Conservation (phyloP, 495 filamentous ascomycete genomes). For the Penicillium maclennaniae region DNA sequence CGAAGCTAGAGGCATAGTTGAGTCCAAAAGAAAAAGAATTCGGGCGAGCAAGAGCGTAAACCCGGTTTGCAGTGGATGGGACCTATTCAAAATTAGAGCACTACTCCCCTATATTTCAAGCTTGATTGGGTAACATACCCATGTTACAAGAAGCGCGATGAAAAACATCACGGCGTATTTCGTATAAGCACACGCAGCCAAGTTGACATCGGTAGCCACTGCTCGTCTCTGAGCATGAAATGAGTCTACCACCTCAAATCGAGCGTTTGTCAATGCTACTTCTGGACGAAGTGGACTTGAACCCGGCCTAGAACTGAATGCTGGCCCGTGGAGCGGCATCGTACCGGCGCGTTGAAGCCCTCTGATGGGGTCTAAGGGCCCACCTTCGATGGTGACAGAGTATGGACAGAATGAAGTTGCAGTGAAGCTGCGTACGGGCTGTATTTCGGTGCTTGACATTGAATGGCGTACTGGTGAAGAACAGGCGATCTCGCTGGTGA, state of each 20-base stretch:
- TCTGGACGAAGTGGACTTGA: constrained; percentile 6
- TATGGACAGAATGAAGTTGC: constrained; percentile 25
- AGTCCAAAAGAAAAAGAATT: constrained; percentile 53
- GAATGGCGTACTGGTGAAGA: constrained; percentile 11
- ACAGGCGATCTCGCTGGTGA: constrained; percentile 39
- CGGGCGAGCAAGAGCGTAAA: constrained; percentile 61
- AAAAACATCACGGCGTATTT: constrained; percentile 89
- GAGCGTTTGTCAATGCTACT: constrained; percentile 5
- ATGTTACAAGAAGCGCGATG: constrained; percentile 73
- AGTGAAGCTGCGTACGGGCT: constrained; percentile 1
- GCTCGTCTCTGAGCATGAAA: constrained; percentile 15
- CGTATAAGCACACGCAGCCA: constrained; percentile 68
- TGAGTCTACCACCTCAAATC: constrained; percentile 9
- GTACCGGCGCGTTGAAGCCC: not conserved
- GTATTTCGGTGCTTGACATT: not conserved
- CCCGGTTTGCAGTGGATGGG: constrained; percentile 74
- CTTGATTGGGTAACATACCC: constrained; percentile 44
- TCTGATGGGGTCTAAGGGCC: constrained; percentile 6
- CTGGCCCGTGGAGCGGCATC: not conserved
- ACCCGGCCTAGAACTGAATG: not conserved
- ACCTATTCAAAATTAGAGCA: constrained; percentile 38
- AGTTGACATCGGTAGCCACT: constrained; percentile 22
- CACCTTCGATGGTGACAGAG: constrained; percentile 36
- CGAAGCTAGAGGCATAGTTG: constrained; percentile 66
- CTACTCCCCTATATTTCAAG: constrained; percentile 4